Evolutionary conservation across 179 eudicot species (phyloP), one percentile per base, ranked within the genome.

Genomic region (Silene coronaria): DNA sequence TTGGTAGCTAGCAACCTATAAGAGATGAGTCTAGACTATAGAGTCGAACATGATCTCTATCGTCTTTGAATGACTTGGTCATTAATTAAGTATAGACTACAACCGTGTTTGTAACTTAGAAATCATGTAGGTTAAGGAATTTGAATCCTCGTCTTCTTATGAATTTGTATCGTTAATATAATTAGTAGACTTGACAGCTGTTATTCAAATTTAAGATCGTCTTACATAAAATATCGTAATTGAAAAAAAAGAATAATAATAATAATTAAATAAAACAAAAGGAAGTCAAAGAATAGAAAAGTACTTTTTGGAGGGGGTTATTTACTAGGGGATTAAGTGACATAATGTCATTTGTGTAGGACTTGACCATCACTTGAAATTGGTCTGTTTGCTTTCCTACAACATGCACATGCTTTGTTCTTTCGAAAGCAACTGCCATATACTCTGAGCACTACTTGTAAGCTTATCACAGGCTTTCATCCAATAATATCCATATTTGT

Each of bases 321-420:
- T 57, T 24, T 22, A 13, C 73, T 46, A 68, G 14, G 14, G 1
- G 28, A 27, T 70, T 51, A 51, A 51, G 74, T 27, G 62, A 51
- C 19, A 16, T 53, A 51, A 26, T 36, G 62, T 51, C 12, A 17
- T 16, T 3, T 51, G 19, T 16, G 45, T 17, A 51, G 28, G 74
- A 71, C 23, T 51, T 53, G 62, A 71, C 32, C 10, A 71, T 3
- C 42, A 71, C 62, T 14, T 51, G 60, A 71, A 71, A 17, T 71
- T 7, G 74, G n/a, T 17, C 10, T 71, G 62, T 71, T 51, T 48
- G 62, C 63, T 51, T 71, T 71, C 16, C 62, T 26, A 70, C 26
- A 71, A 14, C 74, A 71, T 71, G 74, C 74, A 71, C 74, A 71
- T 71, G 74, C 62, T 71, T 71, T 71, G 74, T 71, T 71, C 74